Conservation (phyloP, 2,329 filamentous ascomycete species). For the Trichoderma sp. region DNA sequence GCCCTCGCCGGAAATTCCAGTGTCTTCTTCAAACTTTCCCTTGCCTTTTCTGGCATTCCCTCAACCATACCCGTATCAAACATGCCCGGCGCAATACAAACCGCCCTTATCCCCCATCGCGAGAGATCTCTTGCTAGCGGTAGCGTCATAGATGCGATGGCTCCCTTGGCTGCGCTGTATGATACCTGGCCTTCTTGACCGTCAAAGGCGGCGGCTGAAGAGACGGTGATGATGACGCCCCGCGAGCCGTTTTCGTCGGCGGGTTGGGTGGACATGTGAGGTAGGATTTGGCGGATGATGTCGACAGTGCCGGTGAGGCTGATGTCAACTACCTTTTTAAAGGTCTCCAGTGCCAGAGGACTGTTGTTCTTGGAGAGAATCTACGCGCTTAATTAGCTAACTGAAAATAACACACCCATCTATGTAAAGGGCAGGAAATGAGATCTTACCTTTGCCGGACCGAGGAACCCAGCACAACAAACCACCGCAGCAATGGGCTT, state of each 20-base stretch:
- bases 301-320: slow-evolving; percentile 3
- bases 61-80: slow-evolving; percentile 5
- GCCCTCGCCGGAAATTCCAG: slow-evolving; percentile 4
- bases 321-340: slow-evolving; percentile 4
- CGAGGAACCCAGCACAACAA: not conserved
- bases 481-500: not conserved
- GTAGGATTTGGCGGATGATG: not conserved
- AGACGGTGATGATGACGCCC: slow-evolving; percentile 1
- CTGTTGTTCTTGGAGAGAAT: not conserved
- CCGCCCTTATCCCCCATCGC: not conserved
- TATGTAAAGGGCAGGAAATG: not conserved
- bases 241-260: not conserved
- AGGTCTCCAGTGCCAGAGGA: not conserved
- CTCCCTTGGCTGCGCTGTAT: not conserved
- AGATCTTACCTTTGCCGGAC: not conserved
- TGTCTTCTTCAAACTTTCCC: not conserved
- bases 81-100: slow-evolving; percentile 3
- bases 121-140: not conserved
- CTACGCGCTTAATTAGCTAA: not conserved
- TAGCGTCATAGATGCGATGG: not conserved
- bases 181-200: not conserved
- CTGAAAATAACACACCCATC: not conserved
- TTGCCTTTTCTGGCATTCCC: not conserved
- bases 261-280: not conserved
- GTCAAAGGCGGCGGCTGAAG: not conserved